Base-by-base conservation (phyloP, 2,329 filamentous ascomycete species). In the Incumbomyces lentus region DNA sequence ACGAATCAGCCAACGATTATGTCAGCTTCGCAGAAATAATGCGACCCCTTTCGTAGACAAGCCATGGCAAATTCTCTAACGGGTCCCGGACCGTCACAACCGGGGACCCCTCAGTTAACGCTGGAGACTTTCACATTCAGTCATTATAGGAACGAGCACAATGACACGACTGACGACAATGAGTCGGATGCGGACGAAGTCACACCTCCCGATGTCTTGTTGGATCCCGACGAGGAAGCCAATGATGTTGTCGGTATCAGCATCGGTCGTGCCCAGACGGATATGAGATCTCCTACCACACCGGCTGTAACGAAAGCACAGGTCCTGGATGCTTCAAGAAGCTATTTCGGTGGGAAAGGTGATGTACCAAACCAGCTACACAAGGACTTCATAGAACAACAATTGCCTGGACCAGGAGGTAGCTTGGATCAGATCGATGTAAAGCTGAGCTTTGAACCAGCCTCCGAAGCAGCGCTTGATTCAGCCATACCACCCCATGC, bases 291-390 rank as follows among this genome's bases (percentile, higher is more conserved):
- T 14, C 71, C 75, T 8, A 67, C 68, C 35, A 80, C 76, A 3
- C 76, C 77, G 1, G 73, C 73, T 8, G 71, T 71, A 16, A 77
- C 79, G 57, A 81, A 79, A 59, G 71, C 67, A n/a, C 72, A 73
- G 2, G 71, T 70, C 1, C 62, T 81, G 54, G 73, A 76, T 49
- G 63, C 68, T 16, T 64, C 64, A 29, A 70, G 68, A 3, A 32
- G 22, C 13, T 71, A 75, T 53, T 77, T 78, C 50, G 64, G n/a
- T 10, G 13, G 13, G 13, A 30, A 36, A 11, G 3, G 16, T 29
- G 31, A 37, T n/a, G 18, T 2, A n/a, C 12, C 30, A 29, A 16
- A 6, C 13, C 6, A 31, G 7, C 13, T 37, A 4, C 12, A 19
- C 11, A 33, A 37, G 5, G 42, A 38, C 16, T 16, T 31, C 2